Conservation (phyloP, 345 rosid genomes). For the Hypericum androsaemum region DNA sequence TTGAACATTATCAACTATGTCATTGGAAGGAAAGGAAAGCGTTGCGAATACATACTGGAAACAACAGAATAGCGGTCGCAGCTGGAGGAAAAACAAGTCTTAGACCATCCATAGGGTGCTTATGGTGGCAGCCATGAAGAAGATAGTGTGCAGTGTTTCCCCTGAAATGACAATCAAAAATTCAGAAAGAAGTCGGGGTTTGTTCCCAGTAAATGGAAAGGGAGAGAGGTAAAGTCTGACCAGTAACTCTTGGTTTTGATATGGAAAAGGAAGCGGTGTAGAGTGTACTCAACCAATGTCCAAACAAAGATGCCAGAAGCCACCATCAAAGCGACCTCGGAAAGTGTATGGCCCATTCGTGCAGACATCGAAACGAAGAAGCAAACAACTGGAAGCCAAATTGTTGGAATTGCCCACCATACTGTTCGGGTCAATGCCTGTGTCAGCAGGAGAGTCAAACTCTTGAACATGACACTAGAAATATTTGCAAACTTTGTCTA, state of each 20-base stretch:
- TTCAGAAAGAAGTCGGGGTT: neutral
- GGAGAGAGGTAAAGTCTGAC: conserved; percentile 32
- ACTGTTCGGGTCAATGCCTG: conserved; percentile 87
- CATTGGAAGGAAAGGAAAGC: neutral
- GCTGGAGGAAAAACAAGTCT: conserved; percentile 86
- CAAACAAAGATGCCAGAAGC: conserved; percentile 59
- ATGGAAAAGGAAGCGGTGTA: conserved; percentile 97
- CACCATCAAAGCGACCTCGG: conserved; percentile 46
- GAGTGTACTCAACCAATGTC: conserved; percentile 79
- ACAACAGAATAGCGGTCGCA: conserved; percentile 51
- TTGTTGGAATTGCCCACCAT: conserved; percentile 92
- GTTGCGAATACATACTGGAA: conserved; percentile 39
- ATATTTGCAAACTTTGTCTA: too few relatives aligned
- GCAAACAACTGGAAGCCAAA: conserved; percentile 85
- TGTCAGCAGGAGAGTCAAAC: conserved; percentile 4
- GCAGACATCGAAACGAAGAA: conserved; percentile 50
- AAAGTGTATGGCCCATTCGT: conserved; percentile 49
- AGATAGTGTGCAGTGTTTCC: conserved; percentile 73
- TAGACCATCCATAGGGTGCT: conserved; percentile 87
- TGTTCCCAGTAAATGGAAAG: neutral
- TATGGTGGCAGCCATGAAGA: conserved; percentile 84
- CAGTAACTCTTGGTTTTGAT: conserved; percentile 75
- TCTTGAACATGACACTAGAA: conserved; percentile 6
- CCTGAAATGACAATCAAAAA: conserved; percentile 23
- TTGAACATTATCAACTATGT: neutral